Conservation (phyloP, 106 monocot species). For the Triglochin maritima region DNA sequence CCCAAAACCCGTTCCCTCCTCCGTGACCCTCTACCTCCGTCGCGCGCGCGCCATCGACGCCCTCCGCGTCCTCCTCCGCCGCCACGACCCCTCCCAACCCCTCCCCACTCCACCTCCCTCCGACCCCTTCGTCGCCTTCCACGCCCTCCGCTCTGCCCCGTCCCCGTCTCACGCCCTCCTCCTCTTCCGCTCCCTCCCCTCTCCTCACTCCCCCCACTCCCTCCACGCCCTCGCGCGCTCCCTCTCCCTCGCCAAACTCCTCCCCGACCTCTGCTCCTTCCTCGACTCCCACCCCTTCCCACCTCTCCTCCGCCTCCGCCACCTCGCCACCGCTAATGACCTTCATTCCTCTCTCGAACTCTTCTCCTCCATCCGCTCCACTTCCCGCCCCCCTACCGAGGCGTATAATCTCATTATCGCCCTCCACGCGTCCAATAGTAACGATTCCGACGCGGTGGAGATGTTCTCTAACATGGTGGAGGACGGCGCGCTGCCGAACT, state of each 20-base stretch:
- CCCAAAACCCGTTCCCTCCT: not conserved
- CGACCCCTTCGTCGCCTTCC: conserved; percentile 34
- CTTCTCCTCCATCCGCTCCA: conserved; percentile 32
- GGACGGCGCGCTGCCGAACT: conserved; percentile 66
- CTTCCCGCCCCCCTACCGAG: conserved; percentile 39
- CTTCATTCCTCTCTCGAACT: conserved; percentile 22
- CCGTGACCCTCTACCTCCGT: conserved; percentile 54
- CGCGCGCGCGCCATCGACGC: conserved; percentile 70
- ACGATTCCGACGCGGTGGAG: conserved; percentile 34
- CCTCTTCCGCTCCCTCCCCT: conserved; percentile 40
- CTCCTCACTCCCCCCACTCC: conserved; percentile 21
- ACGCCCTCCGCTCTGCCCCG: conserved; percentile 48
- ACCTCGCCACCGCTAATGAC: conserved; percentile 45
- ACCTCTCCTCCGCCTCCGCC: conserved; percentile 59
- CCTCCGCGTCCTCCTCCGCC: conserved; percentile 60
- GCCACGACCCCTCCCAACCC: conserved; percentile 19
- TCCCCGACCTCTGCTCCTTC: conserved; percentile 20
- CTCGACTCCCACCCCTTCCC: conserved; percentile 18
- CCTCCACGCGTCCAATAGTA: conserved; percentile 26
- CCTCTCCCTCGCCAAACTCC: conserved; percentile 44
- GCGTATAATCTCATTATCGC: conserved; percentile 74
- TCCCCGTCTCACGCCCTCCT: conserved; percentile 34
- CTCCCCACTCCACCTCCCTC: conserved; percentile 10
- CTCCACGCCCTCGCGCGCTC: conserved; percentile 42
- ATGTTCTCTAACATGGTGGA: conserved; percentile 36